phyloP scores from a whole-genome alignment of 1,284 basidiomycete genomes.

The Marasmius oreades region DNA sequence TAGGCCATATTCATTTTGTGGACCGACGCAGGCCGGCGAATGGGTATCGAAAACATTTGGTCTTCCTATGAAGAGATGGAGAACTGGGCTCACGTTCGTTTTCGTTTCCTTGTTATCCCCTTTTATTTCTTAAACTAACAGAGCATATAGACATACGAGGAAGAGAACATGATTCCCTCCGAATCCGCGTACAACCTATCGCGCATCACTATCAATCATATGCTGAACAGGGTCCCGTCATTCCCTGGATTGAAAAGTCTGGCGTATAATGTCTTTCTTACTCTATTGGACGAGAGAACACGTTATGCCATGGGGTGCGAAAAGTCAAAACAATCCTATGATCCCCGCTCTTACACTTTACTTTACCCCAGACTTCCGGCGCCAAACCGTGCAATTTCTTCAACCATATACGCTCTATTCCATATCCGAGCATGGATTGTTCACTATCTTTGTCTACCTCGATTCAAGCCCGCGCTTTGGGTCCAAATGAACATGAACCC shows the following conservation, averaged over 20 bases:
- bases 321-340: neutral
- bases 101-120: neutral
- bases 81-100: slow-evolving; percentile 5
- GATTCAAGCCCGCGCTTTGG: slow-evolving; percentile 6
- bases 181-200: neutral
- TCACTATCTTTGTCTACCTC: slow-evolving; percentile 4
- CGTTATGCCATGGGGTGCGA: slow-evolving; percentile 4
- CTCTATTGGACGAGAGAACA: slow-evolving; percentile 1
- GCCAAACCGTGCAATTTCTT: neutral
- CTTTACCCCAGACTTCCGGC: neutral
- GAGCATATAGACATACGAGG: slow-evolving; percentile 1
- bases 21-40: slow-evolving; percentile 5
- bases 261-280: slow-evolving; percentile 2
- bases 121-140: neutral
- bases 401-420: neutral
- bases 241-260: neutral
- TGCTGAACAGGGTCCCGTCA: neutral
- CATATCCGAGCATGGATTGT: slow-evolving; percentile 1
- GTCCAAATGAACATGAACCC: neutral
- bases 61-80: slow-evolving; percentile 9
- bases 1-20: slow-evolving; percentile 9
- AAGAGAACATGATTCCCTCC: slow-evolving; percentile 7
- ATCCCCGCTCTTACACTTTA: neutral
- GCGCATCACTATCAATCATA: neutral
- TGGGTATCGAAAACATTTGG: slow-evolving; percentile 9